Percentiles rank a stretch among this genome's conserved stretches.
These are phyloP conservation scores for Cardamine occulta DNA, from an alignment of 345 rosid genomes.

Conservation along the genomic window DNA sequence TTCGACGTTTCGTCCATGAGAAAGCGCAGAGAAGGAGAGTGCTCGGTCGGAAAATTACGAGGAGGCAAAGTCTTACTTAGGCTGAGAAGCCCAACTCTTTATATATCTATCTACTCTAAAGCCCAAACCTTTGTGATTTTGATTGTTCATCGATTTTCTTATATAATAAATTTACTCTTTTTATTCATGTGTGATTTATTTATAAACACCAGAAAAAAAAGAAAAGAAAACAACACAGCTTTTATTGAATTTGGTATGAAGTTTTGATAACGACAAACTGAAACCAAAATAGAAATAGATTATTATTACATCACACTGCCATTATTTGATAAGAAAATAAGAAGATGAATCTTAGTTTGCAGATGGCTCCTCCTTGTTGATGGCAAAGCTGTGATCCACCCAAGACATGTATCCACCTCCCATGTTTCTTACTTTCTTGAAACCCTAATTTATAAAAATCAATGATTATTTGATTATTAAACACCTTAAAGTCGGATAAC, in stretches of 20 bases:
- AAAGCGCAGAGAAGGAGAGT: background rate
- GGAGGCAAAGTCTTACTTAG: background rate
- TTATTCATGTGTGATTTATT: background rate
- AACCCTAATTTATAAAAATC: constrained; percentile 53
- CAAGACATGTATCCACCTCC: constrained; percentile 86
- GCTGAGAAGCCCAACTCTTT: constrained; percentile 15
- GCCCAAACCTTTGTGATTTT: constrained; percentile 19
- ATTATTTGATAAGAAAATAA: constrained; percentile 2
- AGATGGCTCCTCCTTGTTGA: constrained; percentile 46
- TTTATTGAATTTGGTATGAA: constrained; percentile 3
- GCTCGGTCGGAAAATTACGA: background rate
- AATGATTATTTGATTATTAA: background rate
- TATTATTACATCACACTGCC: background rate
- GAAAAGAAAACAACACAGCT: background rate
- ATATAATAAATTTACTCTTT: background rate
- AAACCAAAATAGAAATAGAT: background rate
- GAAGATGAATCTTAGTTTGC: constrained; percentile 25
- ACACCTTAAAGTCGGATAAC: background rate
- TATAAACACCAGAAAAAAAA: background rate
- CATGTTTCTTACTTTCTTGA: constrained; percentile 70
- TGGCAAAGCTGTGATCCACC: constrained; percentile 53
- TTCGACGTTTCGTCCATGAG: constrained; percentile 54
- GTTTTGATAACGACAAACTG: background rate
- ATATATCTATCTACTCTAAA: background rate
- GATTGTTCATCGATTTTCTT: background rate